Evolutionary conservation across 176 grass and related monocot species (phyloP).

Genomic region (Hordeum vulgare): DNA sequence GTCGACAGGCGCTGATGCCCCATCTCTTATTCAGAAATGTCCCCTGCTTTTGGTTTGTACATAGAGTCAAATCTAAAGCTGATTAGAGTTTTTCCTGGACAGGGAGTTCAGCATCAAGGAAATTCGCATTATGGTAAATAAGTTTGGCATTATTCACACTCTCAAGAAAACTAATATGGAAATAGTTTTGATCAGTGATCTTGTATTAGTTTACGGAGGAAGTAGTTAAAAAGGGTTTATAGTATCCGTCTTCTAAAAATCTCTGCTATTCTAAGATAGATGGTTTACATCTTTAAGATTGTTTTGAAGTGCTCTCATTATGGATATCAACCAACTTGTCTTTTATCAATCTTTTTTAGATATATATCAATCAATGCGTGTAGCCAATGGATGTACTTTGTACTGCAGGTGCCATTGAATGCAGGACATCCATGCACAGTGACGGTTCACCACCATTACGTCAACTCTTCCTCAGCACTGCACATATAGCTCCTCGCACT

Average conservation of each 20-base stretch:
- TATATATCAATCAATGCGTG: not conserved
- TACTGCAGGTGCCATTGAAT: not conserved
- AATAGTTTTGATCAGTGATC: no score
- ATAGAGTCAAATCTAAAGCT: slow-evolving; percentile 76
- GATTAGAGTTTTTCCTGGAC: slow-evolving; percentile 55
- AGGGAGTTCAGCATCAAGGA: slow-evolving; percentile 57
- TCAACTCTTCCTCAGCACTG: not conserved
- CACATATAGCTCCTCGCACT: not conserved
- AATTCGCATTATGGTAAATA: slow-evolving; percentile 68
- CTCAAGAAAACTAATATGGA: no score
- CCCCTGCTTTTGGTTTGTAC: slow-evolving; percentile 75
- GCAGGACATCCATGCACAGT: not conserved
- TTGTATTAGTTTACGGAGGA: no score
- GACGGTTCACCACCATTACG: not conserved
- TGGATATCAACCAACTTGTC: not conserved
- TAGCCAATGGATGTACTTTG: not conserved
- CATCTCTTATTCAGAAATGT: slow-evolving; percentile 73
- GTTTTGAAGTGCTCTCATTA: no score
- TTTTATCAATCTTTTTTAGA: not conserved
- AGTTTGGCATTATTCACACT: slow-evolving; percentile 67
- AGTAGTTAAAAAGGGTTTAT: not conserved
- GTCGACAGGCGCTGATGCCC: slow-evolving; percentile 54
- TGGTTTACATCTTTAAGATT: not conserved
- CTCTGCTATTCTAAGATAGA: not conserved
- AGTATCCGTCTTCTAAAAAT: not conserved